Base-by-base conservation (phyloP, 345 rosid genomes). In the Corchorus olitorius region DNA sequence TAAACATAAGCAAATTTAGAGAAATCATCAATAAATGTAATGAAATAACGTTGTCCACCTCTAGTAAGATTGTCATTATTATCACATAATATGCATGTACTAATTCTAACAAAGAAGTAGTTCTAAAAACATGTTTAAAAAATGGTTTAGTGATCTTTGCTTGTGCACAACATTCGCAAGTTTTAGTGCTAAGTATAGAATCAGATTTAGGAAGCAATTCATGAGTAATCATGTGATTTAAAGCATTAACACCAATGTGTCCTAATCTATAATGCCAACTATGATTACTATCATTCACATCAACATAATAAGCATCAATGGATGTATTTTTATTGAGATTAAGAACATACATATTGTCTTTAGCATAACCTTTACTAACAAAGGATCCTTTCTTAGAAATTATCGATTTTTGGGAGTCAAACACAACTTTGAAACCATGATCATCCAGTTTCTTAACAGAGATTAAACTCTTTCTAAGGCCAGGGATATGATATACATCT, bases 391-490 rank as follows among this genome's bases (percentile, higher is more conserved):
- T 66, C 14, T 46, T 17, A 45, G 74, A 50, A 10, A 70, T 70
- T 5, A 70, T 70, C 62, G 52, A 20, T 50, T 54, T 71, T 34
- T 34, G 74, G 34, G n/a, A 35, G 53, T 70, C 62, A 53, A 52
- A 34, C 17, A 52, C 48, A 70, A 70, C 62, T 8, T 53, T 16
- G 12, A 70, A 70, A 1, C 60, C 46, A 70, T 33, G 45, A 13
- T 52, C 60, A 49, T 70, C 60, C 10, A 49, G 41, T 15, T 70
- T 70, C 20, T 50, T 50, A 27, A 70, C 8, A 15, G 43, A 70
- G 4, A 52, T 10, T 27, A 70, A 37, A 70, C 43, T 48, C 59
- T 27, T 27, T 27, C 27, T 27, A 27, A 0, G 27, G 27, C 27
- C 27, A 27, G 27, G 27, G 27, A 27, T 27, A 27, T 27, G 27